Evolutionary conservation across 345 rosid genomes (phyloP), one percentile per base, ranked within the genome.

Genomic region (Salix dunnii): DNA sequence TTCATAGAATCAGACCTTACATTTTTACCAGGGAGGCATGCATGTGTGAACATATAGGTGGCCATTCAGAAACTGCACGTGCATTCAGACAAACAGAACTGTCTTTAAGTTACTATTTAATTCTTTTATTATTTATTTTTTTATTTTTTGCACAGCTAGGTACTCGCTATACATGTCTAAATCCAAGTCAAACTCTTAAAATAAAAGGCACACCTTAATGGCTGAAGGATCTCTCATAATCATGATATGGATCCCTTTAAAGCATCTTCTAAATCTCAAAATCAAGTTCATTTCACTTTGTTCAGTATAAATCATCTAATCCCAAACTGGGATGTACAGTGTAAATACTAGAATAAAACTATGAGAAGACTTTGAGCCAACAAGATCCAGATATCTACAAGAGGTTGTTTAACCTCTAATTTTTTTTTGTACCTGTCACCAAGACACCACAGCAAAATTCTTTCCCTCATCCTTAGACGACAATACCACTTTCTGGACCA

Each of bases 401-500:
- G 63, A 38, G 23, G 17, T 53, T n/a, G 40, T n/a, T n/a, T 53
- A 20, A 21, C 25, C 38, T 60, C 68, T 23, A 25, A 9, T 38
- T 38, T 6, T 38, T 38, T 38, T 38, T 38, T 16, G 5, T 42
- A 91, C 99, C 91, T 91, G 99, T 82, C 97, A 83, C 73, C 90
- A 83, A 71, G 94, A 95, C 61, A 93, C 99, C 6, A 89, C 90
- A 67, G 93, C 97, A 84, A 80, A 95, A 74, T 90, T 93, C 76
- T 90, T 93, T 49, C 98, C 99, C 21, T 95, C 99, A 49, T 93
- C 98, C 80, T 91, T 95, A 38, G 98, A 91, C n/a, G 98, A 91
- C 31, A 93, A 81, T 14, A 93, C 86, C 25, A 95, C 98, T 82
- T 93, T 95, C 87, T 91, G 96, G 65, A 91, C 99, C 87, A 88